A percentile compares a stretch with the other conserved stretches of the same genome.
Evolutionary conservation across 31 red algal species (phyloP).

Genomic region (Asparagopsis taxiformis): DNA sequence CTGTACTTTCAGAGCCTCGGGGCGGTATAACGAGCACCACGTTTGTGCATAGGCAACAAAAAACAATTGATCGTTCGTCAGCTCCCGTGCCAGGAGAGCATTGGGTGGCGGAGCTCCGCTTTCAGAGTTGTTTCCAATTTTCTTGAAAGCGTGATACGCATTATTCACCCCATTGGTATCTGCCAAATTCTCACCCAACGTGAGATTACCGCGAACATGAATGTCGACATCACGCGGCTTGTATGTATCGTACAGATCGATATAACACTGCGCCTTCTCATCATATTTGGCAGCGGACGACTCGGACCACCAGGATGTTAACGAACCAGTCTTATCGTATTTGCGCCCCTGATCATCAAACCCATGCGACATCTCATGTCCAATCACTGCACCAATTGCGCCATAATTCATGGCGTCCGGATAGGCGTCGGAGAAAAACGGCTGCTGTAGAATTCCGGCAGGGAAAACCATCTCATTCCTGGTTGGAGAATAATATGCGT

Average conservation of each 20-base stretch:
- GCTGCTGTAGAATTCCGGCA: constrained; percentile 83
- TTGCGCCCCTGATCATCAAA: constrained; percentile 93
- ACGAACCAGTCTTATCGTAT: constrained; percentile 78
- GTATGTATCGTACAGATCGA: constrained; percentile 81
- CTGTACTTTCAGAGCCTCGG: constrained; percentile 54
- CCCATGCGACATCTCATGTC: constrained; percentile 92
- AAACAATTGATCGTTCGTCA: constrained; percentile 85
- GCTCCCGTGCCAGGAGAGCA: constrained; percentile 55
- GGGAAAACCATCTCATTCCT: constrained; percentile 93
- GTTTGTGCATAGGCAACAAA: constrained; percentile 94
- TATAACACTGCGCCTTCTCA: constrained; percentile 66
- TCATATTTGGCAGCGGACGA: constrained; percentile 66
- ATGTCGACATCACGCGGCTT: constrained; percentile 69
- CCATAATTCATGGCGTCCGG: constrained; percentile 95
- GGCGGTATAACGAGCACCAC: constrained; percentile 77
- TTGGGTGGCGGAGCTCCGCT: constrained; percentile 74
- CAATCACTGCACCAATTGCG: constrained; percentile 87
- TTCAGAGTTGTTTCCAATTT: constrained; percentile 43
- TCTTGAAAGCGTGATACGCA: constrained; percentile 82
- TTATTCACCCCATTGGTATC: constrained; percentile 88
- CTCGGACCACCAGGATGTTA: constrained; percentile 82
- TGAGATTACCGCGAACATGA: constrained; percentile 79
- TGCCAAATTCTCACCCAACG: constrained; percentile 92
- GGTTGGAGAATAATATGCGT: constrained; percentile 89
- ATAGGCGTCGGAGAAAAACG: constrained; percentile 85